Conservation (phyloP, 2,329 filamentous ascomycete species). For the Ambrosiella cleistominuta region DNA sequence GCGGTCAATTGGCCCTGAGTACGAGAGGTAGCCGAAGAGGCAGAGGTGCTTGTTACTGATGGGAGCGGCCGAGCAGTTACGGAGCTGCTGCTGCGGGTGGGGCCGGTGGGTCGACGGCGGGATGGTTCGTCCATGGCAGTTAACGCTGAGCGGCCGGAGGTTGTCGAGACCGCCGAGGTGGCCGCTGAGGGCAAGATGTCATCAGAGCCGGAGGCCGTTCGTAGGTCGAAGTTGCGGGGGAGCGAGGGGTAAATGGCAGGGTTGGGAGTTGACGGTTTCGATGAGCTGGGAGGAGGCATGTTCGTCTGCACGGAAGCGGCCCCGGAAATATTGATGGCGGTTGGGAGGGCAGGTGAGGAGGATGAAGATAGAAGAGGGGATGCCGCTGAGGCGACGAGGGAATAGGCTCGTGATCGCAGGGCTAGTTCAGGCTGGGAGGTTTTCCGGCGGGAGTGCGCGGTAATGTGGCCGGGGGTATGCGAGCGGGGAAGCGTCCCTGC, state of each 20-base stretch:
- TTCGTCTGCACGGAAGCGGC: neutral
- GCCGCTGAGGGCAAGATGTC: constrained; percentile 17
- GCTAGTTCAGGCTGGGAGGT: constrained; percentile 35
- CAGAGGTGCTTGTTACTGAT: neutral
- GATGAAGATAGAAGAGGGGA: constrained; percentile 18
- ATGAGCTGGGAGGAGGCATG: constrained; percentile 13
- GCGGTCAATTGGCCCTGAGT: constrained; percentile 5
- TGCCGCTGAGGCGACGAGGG: constrained; percentile 23
- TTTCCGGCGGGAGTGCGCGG: constrained; percentile 35
- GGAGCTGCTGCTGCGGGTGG: constrained; percentile 36
- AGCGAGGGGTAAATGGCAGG: constrained; percentile 12
- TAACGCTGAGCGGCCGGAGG: constrained; percentile 12
- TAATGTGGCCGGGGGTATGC: constrained; percentile 44
- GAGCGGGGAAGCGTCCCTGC: constrained; percentile 30
- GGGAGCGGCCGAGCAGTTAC: constrained; percentile 24
- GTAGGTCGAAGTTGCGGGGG: constrained; percentile 7
- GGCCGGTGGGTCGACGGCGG: constrained; percentile 22
- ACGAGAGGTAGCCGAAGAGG: constrained; percentile 4
- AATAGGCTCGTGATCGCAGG: constrained; percentile 35
- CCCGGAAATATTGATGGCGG: constrained; percentile 14
- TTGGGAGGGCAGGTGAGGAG: constrained; percentile 17
- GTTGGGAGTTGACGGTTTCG: constrained; percentile 17
- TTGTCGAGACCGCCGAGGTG: constrained; percentile 9
- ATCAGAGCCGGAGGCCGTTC: constrained; percentile 8
- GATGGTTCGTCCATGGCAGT: constrained; percentile 15